These are phyloP conservation scores for Beauveria australis DNA, from an alignment of 2,329 filamentous ascomycete genomes.

Conservation along the genomic window DNA sequence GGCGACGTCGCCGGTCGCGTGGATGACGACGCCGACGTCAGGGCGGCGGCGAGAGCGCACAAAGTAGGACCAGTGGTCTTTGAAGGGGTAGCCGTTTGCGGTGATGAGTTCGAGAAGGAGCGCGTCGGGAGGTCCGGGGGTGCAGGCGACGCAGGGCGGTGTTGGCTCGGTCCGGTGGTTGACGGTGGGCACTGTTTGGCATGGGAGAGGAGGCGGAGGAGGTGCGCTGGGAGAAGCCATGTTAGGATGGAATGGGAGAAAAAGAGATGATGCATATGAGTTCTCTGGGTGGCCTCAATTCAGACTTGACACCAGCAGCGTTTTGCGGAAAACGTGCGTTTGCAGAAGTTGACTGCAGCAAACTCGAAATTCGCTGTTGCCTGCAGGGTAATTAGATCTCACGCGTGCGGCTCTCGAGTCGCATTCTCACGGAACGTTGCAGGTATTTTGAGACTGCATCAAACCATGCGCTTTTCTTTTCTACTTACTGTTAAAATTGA, in stretches of 20 bases:
- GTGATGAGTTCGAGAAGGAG: slow-evolving; percentile 23
- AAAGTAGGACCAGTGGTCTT: slow-evolving; percentile 29
- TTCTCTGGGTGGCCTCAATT: no score
- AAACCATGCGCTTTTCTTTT: no score
- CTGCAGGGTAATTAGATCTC: no score
- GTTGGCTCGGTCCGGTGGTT: background rate
- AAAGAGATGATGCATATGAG: background rate
- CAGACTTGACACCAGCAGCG: background rate
- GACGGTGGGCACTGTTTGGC: no score
- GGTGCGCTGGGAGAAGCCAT: background rate
- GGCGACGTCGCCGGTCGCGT: slow-evolving; percentile 24
- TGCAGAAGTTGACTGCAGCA: background rate
- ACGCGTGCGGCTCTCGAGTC: no score
- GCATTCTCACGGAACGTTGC: no score
- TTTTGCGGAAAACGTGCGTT: no score
- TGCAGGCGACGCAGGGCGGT: background rate
- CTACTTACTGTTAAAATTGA: no score
- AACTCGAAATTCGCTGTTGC: no score
- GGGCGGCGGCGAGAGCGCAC: slow-evolving; percentile 13
- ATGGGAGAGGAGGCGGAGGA: background rate
- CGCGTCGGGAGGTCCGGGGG: slow-evolving; percentile 14
- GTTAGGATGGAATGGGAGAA: background rate
- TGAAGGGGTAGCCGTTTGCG: slow-evolving; percentile 25
- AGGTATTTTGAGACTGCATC: no score
- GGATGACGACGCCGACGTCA: slow-evolving; percentile 21